Conservation (phyloP, 306 rosid species). For the Cucurbita argyrosperma region DNA sequence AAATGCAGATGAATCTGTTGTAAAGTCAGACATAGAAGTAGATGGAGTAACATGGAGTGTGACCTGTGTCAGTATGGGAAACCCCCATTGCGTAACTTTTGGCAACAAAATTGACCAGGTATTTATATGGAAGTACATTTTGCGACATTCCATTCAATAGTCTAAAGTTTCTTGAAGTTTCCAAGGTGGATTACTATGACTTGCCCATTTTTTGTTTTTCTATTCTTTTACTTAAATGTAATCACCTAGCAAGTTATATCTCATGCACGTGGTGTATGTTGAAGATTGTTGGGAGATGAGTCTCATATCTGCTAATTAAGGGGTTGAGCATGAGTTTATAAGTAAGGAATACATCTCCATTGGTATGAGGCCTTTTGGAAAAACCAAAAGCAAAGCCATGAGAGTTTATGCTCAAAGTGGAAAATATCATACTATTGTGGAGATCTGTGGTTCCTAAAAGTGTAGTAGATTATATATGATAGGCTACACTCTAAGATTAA, state of each 20-base stretch:
- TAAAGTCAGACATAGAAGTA: constrained; percentile 49
- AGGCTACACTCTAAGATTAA: background rate
- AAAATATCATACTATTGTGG: too few species aligned
- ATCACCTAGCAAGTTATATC: background rate
- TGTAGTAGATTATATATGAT: background rate
- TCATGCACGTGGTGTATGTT: background rate
- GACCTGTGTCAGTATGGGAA: constrained; percentile 97
- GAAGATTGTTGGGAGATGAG: too few species aligned
- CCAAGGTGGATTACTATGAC: background rate
- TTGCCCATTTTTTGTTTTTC: background rate
- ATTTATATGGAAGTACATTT: background rate
- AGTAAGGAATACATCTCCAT: too few species aligned
- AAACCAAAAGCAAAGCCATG: too few species aligned
- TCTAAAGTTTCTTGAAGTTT: background rate
- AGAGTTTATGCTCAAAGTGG: too few species aligned
- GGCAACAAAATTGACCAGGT: constrained; percentile 56
- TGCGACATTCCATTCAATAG: background rate
- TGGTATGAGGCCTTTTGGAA: too few species aligned
- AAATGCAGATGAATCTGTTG: constrained; percentile 44
- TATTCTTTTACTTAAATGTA: background rate
- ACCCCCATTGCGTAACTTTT: constrained; percentile 80
- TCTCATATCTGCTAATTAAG: too few species aligned
- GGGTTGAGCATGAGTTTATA: too few species aligned
- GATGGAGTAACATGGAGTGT: constrained; percentile 80
- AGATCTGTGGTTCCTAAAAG: too few species aligned